phyloP scores from a whole-genome alignment of 192 early-diverging fungal species.

The Entomortierella lignicola region DNA sequence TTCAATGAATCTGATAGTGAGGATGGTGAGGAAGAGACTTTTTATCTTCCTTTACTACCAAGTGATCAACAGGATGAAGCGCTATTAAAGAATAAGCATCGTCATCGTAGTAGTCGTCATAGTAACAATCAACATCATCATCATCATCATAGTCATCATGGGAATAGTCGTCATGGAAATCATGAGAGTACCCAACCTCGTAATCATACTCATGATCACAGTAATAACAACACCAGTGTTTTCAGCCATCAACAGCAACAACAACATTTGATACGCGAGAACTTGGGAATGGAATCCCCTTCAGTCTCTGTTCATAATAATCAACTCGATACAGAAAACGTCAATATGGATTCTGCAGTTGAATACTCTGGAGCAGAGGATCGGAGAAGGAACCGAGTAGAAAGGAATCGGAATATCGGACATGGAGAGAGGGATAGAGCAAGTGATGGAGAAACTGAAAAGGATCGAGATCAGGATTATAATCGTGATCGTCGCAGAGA shows the following conservation, averaged over 20 bases:
- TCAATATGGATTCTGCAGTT: neutral
- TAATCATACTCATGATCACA: slow-evolving; percentile 4
- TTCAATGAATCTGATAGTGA: slow-evolving; percentile 62
- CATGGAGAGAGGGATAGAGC: too few relatives aligned
- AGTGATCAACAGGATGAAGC: slow-evolving; percentile 46
- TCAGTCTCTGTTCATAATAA: neutral
- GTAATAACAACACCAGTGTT: neutral
- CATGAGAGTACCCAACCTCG: neutral
- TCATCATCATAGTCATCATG: neutral
- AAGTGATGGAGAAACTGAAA: too few relatives aligned
- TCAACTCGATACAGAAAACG: neutral
- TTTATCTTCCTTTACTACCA: slow-evolving; percentile 57
- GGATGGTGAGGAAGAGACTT: slow-evolving; percentile 59
- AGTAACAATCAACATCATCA: neutral
- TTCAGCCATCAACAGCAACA: neutral
- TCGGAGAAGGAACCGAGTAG: slow-evolving; percentile 15
- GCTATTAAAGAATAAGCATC: slow-evolving; percentile 20
- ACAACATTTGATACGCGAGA: neutral
- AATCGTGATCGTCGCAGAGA: slow-evolving; percentile 9
- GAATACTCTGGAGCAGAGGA: neutral
- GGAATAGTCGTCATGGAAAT: neutral
- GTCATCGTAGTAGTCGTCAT: slow-evolving; percentile 8
- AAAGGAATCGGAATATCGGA: neutral
- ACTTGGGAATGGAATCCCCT: neutral
- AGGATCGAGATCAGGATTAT: neutral